phyloP scores from a whole-genome alignment of 2,329 filamentous ascomycete species.

The Sporothrix brunneoviolacea region DNA sequence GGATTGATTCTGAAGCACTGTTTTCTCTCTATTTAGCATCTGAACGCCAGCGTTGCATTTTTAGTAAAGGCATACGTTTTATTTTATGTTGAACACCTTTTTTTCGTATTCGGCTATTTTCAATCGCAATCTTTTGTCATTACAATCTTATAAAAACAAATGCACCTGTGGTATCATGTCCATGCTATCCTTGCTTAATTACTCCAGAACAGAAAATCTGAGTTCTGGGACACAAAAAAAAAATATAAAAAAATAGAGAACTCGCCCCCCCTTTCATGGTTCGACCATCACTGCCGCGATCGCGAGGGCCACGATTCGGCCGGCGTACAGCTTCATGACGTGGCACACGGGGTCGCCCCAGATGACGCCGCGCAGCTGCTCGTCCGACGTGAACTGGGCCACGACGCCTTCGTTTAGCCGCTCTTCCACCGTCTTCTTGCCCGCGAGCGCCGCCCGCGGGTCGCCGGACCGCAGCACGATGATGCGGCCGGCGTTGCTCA shows the following conservation, averaged over 20 bases:
- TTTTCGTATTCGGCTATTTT: neutral
- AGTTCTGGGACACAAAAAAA: too few species aligned
- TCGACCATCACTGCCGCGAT: constrained; percentile 55
- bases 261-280: too few species aligned
- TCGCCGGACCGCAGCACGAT: constrained; percentile 56
- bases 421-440: constrained; percentile 43
- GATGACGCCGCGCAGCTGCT: constrained; percentile 60
- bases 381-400: constrained; percentile 61
- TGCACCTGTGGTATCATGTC: too few species aligned
- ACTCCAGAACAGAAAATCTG: too few species aligned
- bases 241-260: too few species aligned
- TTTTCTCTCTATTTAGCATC: neutral
- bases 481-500: constrained; percentile 65
- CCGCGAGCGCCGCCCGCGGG: constrained; percentile 29
- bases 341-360: constrained; percentile 81
- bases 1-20: neutral
- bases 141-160: too few species aligned
- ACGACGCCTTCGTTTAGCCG: constrained; percentile 54
- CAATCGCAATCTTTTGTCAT: too few species aligned
- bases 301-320: constrained; percentile 63
- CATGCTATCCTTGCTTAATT: too few species aligned
- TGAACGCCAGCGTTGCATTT: too few species aligned
- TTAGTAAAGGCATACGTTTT: too few species aligned
- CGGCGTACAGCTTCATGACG: constrained; percentile 70
- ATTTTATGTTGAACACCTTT: too few species aligned